Conservation (phyloP, 176 grass and related monocot species). For the Juncus inflexus region DNA sequence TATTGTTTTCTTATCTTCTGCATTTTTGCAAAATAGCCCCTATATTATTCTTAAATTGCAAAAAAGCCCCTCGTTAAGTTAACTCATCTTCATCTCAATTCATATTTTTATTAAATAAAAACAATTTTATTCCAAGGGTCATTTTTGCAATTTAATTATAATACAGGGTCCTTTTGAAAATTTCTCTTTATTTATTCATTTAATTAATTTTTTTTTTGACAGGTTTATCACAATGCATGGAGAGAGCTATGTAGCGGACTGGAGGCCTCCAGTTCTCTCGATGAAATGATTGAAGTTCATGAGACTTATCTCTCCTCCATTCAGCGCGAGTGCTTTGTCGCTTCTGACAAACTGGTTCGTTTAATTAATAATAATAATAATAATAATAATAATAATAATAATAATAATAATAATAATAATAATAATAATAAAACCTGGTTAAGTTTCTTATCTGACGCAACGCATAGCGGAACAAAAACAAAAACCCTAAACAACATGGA, state of each 20-base stretch:
- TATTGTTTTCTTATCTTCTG: neutral
- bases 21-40: neutral
- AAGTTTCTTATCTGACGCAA: slow-evolving; percentile 57
- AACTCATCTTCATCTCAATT: neutral
- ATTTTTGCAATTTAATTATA: no score
- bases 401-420: slow-evolving; percentile 3
- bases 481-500: slow-evolving; percentile 32
- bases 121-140: neutral
- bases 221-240: slow-evolving; percentile 97
- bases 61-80: neutral
- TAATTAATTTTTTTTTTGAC: slow-evolving; percentile 13
- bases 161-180: no score
- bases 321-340: slow-evolving; percentile 89
- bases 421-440: slow-evolving; percentile 58
- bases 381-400: no score
- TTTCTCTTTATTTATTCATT: slow-evolving; percentile 7
- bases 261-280: slow-evolving; percentile 61
- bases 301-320: slow-evolving; percentile 83
- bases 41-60: neutral
- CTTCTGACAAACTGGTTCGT: slow-evolving; percentile 81
- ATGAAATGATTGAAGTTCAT: slow-evolving; percentile 96
- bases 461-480: slow-evolving; percentile 40
- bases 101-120: neutral
- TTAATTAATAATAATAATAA: no score
- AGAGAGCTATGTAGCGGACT: slow-evolving; percentile 86